These are phyloP conservation scores for Vickermania ingenoplastis DNA, from an alignment of 208 protist species.

Conservation along the genomic window DNA sequence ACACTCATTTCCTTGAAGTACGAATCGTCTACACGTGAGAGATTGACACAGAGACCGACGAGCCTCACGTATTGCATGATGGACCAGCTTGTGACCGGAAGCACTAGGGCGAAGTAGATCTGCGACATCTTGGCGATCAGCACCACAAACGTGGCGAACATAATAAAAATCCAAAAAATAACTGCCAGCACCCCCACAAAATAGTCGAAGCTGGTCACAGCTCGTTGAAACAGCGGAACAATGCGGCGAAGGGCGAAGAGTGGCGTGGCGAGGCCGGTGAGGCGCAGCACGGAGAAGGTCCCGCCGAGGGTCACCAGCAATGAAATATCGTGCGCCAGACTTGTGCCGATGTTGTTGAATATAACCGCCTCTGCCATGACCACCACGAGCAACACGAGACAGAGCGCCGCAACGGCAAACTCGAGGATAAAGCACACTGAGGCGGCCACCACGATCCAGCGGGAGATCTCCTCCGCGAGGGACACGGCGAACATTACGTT, in stretches of 20 bases:
- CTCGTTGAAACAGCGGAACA: slow-evolving; percentile 12
- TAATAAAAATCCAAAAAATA: slow-evolving; percentile 11
- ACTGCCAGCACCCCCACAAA: slow-evolving; percentile 3
- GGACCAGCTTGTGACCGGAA: slow-evolving; percentile 11
- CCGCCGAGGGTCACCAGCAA: slow-evolving; percentile 8
- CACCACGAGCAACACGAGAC: slow-evolving; percentile 9
- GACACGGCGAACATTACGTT: slow-evolving; percentile 12
- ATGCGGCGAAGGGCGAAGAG: slow-evolving; percentile 10
- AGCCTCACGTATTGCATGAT: slow-evolving; percentile 12
- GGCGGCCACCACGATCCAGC: slow-evolving; percentile 5
- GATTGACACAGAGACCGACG: slow-evolving; percentile 20
- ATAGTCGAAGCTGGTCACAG: slow-evolving; percentile 7
- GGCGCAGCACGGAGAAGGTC: slow-evolving; percentile 15
- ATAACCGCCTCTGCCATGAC: slow-evolving; percentile 11
- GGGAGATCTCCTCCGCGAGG: not conserved
- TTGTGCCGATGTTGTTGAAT: slow-evolving; percentile 15
- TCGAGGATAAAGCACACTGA: slow-evolving; percentile 15
- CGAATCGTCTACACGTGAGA: slow-evolving; percentile 19
- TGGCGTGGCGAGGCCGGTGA: slow-evolving; percentile 13
- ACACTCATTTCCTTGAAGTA: slow-evolving; percentile 16
- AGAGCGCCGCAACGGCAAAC: slow-evolving; percentile 14
- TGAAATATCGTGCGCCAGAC: slow-evolving; percentile 17
- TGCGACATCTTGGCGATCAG: slow-evolving; percentile 21
- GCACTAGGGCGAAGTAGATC: slow-evolving; percentile 15
- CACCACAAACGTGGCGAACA: slow-evolving; percentile 4